These are phyloP conservation scores for Termitomyces sp. DNA, from an alignment of 768 basidiomycete genomes.

Conservation along the genomic window DNA sequence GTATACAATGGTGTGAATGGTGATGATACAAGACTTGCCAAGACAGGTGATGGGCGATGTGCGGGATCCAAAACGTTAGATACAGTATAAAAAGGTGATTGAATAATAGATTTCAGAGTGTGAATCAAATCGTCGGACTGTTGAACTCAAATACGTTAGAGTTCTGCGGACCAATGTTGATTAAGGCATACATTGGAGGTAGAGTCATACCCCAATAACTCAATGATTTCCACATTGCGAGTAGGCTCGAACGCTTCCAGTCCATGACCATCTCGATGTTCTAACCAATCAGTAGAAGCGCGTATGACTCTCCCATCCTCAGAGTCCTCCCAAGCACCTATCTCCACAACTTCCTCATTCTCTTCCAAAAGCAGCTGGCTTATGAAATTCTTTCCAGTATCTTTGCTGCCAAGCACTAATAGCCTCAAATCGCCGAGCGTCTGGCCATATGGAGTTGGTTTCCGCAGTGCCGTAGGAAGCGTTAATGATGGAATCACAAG, in stretches of 20 bases:
- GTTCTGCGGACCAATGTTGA: not conserved
- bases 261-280: conserved; percentile 61
- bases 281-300: conserved; percentile 72
- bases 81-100: conserved; percentile 52
- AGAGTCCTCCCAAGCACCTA: conserved; percentile 53
- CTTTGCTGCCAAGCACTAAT: conserved; percentile 47
- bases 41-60: conserved; percentile 44
- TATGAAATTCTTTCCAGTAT: conserved; percentile 42
- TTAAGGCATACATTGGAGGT: conserved; percentile 35
- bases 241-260: conserved; percentile 64
- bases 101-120: conserved; percentile 39
- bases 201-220: conserved; percentile 42
- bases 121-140: conserved; percentile 31
- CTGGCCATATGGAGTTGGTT: conserved; percentile 66
- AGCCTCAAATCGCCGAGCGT: conserved; percentile 60
- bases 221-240: conserved; percentile 61
- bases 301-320: conserved; percentile 40
- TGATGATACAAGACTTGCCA: conserved; percentile 55
- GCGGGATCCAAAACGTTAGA: conserved; percentile 51
- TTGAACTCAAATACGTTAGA: conserved; percentile 7
- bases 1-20: conserved; percentile 58
- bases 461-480: conserved; percentile 57
- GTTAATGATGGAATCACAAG: conserved; percentile 70
- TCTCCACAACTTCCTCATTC: conserved; percentile 67
- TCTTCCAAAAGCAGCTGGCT: conserved; percentile 52